phyloP scores from a whole-genome alignment of 441 rosid species.

The Mallotus repandus region DNA sequence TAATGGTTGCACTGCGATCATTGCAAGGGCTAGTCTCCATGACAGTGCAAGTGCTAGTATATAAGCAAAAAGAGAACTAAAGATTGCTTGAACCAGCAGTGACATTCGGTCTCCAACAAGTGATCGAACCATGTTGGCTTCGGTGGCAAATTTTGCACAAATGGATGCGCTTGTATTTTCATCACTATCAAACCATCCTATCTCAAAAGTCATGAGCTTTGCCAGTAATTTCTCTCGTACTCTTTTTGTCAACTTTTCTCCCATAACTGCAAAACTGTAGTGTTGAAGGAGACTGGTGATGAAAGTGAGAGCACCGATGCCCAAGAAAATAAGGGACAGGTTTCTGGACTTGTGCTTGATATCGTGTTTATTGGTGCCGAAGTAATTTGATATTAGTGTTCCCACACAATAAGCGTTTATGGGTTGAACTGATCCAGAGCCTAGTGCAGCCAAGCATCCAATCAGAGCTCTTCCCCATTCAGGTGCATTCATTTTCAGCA shows the following conservation, averaged over 20 bases:
- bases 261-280: slow-evolving; percentile 63
- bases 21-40: slow-evolving; percentile 56
- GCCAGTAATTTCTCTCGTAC: slow-evolving; percentile 51
- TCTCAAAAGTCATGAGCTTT: slow-evolving; percentile 63
- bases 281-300: slow-evolving; percentile 55
- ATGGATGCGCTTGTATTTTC: slow-evolving; percentile 67
- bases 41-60: slow-evolving; percentile 45
- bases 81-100: slow-evolving; percentile 53
- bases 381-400: slow-evolving; percentile 51
- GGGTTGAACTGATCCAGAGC: slow-evolving; percentile 65
- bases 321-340: slow-evolving; percentile 54
- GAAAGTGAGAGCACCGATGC: slow-evolving; percentile 52
- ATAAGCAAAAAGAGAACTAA: slow-evolving; percentile 55
- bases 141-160: slow-evolving; percentile 62
- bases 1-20: slow-evolving; percentile 63
- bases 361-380: slow-evolving; percentile 36
- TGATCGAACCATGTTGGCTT: slow-evolving; percentile 56
- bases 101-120: slow-evolving; percentile 64
- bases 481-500: slow-evolving; percentile 57
- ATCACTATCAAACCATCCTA: slow-evolving; percentile 69
- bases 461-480: slow-evolving; percentile 48
- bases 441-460: slow-evolving; percentile 63
- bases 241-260: slow-evolving; percentile 64
- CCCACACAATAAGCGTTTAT: slow-evolving; percentile 70
- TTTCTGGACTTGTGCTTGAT: slow-evolving; percentile 44